Conservation (phyloP, 1,284 basidiomycete species). For the Cutaneotrichosporon mucoides region DNA sequence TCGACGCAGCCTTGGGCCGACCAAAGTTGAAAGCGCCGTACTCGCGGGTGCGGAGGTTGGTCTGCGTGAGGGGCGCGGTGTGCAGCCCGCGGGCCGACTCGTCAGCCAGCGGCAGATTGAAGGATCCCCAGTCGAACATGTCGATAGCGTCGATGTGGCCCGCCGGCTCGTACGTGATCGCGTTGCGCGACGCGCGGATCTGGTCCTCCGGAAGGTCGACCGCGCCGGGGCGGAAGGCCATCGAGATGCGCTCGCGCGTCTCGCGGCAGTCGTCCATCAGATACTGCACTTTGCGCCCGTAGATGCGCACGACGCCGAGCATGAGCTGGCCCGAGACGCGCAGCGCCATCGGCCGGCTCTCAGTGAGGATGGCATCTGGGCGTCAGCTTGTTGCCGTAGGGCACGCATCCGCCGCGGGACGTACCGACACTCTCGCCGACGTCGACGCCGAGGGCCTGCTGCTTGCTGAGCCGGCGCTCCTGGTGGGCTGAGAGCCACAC, state of each 20-base stretch:
- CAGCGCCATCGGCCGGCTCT: constrained; percentile 79
- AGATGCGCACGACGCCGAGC: constrained; percentile 93
- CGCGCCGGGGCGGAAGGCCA: constrained; percentile 88
- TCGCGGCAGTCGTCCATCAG: constrained; percentile 97
- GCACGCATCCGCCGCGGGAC: constrained; percentile 36
- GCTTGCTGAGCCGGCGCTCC: constrained; percentile 95
- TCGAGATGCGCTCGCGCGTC: constrained; percentile 88
- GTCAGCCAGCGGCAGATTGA: constrained; percentile 13
- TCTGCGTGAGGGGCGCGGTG: constrained; percentile 21
- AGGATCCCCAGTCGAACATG: constrained; percentile 41
- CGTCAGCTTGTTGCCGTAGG: neutral
- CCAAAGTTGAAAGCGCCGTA: constrained; percentile 47
- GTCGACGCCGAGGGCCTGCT: constrained; percentile 87
- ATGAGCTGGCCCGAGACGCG: constrained; percentile 91
- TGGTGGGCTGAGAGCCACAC: constrained; percentile 99
- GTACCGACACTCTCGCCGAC: constrained; percentile 87
- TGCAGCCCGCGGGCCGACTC: constrained; percentile 16
- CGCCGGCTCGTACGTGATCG: constrained; percentile 42
- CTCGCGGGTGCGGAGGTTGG: constrained; percentile 32
- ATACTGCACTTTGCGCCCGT: constrained; percentile 96
- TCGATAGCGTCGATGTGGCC: constrained; percentile 26
- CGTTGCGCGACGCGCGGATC: constrained; percentile 75
- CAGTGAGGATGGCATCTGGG: constrained; percentile 76
- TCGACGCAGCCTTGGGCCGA: constrained; percentile 47
- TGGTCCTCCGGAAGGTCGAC: constrained; percentile 95